Base-by-base conservation (phyloP, 768 basidiomycete species). In the Russula compacta region DNA sequence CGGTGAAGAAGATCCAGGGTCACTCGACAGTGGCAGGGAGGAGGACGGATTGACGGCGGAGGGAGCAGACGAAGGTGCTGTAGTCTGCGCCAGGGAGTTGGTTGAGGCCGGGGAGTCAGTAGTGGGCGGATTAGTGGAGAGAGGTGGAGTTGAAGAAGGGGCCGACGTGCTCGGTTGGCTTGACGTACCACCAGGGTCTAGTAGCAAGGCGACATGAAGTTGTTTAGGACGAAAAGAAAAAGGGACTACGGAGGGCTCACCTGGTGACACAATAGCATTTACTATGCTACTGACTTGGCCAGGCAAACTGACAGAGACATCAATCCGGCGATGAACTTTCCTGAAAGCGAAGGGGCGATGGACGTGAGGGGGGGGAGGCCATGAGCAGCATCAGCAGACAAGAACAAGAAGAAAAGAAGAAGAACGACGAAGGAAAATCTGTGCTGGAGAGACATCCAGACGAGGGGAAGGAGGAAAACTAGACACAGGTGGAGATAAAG, bases 391-490 rank as follows among this genome's bases (percentile, higher is more conserved):
- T 49, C 44, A 36, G 42, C 53, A 33, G 43, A 47, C 24, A 51
- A 35, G 35, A 56, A 40, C 14, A 60, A 50, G 38, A 48, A 8
- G 39, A 58, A 49, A 21, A 64, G 46, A 42, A 64, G 35, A 48
- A 59, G 17, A 53, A 52, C 32, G 39, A 54, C 6, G 9, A 61
- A 59, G 14, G 47, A 43, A 43, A 60, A 2, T 39, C 44, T 56
- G 42, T 14, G 29, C 8, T 24, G 17, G 36, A 36, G 43, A 33
- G 46, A 44, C 59, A 65, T 46, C 6, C 21, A 11, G n/a, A 43
- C 43, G 43, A 15, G 15, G 36, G 44, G 29, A 24, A 38, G 24
- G 36, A 14, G n/a, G n/a, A 43, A 7, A 38, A 38, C 36, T 6
- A 38, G 36, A 12, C 9, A 38, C 12, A 38, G 47, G 11, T 6